Base-by-base conservation (phyloP, 2,329 filamentous ascomycete genomes). In the Paramyrothecium roridum region DNA sequence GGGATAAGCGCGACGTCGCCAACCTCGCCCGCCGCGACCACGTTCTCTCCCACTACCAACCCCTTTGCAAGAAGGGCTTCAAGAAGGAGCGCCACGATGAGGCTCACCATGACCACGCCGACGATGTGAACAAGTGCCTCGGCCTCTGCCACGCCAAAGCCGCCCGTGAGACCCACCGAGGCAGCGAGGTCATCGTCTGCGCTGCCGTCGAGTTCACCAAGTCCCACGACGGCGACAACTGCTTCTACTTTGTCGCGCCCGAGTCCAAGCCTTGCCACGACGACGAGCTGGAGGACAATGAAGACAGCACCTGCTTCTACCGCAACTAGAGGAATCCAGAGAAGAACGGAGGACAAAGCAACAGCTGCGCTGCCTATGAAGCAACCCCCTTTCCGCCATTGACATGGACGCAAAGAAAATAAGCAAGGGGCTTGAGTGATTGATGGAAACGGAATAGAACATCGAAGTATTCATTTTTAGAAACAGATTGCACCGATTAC, bases 31-130 rank as follows among this genome's bases (percentile, higher is more conserved):
- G 26, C 55, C 37, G 17, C 16, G 19, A 53, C 2, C 34, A 57
- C 21, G 43, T 53, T 57, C 55, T 59, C 53, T 57, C 52, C 37
- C 57, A 63, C 61, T 65, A 63, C 62, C 59, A 63, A 61, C 63
- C 63, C 52, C 54, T 60, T 50, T 65, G 63, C 62, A 55, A 54
- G 52, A 63, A 60, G 62, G 63, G 57, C 11, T 59, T 65, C 59
- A 62, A 61, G 57, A 50, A 61, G 56, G 50, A 60, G 48, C 51
- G 61, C 56, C 57, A 55, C 50, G 50, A 57, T 51, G 47, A 52
- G 30, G 53, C 60, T 33, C 43, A 54, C 19, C 50, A 54, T 33
- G 52, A 56, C 58, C 53, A 59, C 19, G 58, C 62, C 53, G 52
- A 50, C 26, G 62, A 64, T 51, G 61, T 60, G 48, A 63, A 65